A percentile compares a stretch with the other conserved stretches of the same genome.
These are phyloP conservation scores for Eudorina sp. DNA, from an alignment of 139 green algal genomes.

Conservation along the genomic window DNA sequence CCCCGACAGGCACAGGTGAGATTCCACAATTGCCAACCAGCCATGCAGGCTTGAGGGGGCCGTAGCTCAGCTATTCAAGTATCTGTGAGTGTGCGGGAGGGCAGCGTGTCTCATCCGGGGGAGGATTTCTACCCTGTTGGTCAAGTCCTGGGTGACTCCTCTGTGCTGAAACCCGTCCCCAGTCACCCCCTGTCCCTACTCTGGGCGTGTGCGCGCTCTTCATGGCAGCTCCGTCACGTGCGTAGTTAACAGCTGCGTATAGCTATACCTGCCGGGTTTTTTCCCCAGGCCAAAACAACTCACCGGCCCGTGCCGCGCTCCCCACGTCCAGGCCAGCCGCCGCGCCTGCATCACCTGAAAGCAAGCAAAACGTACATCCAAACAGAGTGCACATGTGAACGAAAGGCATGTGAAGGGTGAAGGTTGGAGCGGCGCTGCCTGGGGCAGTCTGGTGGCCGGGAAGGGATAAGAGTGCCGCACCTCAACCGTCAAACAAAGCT, in stretches of 20 bases:
- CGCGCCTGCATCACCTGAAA: no score
- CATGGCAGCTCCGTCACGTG: slow-evolving; percentile 4
- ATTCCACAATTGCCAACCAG: slow-evolving; percentile 13
- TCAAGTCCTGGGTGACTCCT: slow-evolving; percentile 1
- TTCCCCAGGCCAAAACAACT: not conserved
- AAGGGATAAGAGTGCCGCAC: slow-evolving; percentile 6
- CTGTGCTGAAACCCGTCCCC: not conserved
- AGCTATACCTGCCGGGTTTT: not conserved
- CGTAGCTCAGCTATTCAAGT: not conserved
- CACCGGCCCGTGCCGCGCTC: not conserved
- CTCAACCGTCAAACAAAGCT: slow-evolving; percentile 9
- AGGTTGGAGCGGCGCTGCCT: slow-evolving; percentile 15
- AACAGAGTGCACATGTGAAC: not conserved
- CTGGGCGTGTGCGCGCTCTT: slow-evolving; percentile 11
- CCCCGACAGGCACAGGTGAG: not conserved
- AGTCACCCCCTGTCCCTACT: slow-evolving; percentile 8
- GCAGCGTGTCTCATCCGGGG: not conserved
- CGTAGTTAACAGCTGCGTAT: not conserved
- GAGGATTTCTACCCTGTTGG: not conserved
- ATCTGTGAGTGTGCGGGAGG: not conserved
- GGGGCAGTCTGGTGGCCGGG: slow-evolving; percentile 5
- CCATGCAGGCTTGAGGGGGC: not conserved
- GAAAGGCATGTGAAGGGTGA: not conserved
- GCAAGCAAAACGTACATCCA: slow-evolving; percentile 1
- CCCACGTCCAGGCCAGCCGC: no score